A percentile compares a stretch with the other conserved stretches of the same genome.
Evolutionary conservation across 306 rosid genomes (phyloP).

Genomic region (Clitoria ternatea): DNA sequence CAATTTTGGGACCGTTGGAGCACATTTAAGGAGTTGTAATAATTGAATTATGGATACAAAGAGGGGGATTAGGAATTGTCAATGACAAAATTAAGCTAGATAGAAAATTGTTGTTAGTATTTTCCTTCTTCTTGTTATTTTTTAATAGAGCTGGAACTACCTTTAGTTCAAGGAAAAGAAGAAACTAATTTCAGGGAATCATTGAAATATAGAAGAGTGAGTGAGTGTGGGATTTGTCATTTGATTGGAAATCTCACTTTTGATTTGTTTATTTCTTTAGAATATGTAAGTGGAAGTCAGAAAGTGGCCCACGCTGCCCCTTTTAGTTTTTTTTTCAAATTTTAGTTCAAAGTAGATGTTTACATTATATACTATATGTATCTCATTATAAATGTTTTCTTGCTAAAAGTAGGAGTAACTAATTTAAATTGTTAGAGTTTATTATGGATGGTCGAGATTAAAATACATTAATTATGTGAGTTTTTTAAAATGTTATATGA

Average conservation of each 20-base stretch:
- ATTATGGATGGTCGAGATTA: no score
- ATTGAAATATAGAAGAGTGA: constrained; percentile 48
- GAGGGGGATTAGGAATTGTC: constrained; percentile 41
- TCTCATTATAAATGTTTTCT: no score
- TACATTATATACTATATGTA: neutral
- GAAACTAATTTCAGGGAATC: constrained; percentile 42
- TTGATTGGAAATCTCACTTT: constrained; percentile 79
- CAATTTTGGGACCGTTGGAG: constrained; percentile 37
- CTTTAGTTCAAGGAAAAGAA: constrained; percentile 42
- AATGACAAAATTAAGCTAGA: constrained; percentile 28
- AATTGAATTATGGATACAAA: constrained; percentile 39
- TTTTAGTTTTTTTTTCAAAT: constrained; percentile 27
- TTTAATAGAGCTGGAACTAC: constrained; percentile 50
- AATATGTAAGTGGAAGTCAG: constrained; percentile 97
- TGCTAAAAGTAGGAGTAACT: no score
- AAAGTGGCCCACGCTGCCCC: constrained; percentile 55
- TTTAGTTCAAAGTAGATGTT: neutral
- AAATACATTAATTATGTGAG: no score
- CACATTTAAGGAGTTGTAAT: constrained; percentile 37
- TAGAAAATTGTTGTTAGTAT: constrained; percentile 35
- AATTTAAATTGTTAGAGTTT: no score
- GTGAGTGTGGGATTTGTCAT: constrained; percentile 51
- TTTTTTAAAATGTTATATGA: no score
- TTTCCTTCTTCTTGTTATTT: constrained; percentile 38
- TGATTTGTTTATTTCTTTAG: constrained; percentile 59